These are phyloP conservation scores for Triticum dicoccoides DNA, from an alignment of 176 grass and related monocot genomes.

Conservation along the genomic window DNA sequence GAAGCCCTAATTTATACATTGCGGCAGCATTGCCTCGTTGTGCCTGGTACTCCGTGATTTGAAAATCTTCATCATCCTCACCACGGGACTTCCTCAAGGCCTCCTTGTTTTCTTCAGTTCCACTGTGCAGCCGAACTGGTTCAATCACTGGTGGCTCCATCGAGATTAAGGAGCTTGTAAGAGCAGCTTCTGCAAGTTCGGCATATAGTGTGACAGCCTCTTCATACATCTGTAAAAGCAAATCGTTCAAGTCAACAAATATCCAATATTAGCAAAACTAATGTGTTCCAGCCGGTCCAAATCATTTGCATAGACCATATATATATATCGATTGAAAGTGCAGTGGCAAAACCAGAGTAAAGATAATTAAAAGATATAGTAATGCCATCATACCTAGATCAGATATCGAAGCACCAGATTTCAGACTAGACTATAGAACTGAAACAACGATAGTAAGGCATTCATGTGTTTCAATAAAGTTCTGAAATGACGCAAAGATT, in stretches of 20 bases:
- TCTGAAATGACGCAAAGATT: background rate
- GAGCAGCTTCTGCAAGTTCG: conserved; percentile 87
- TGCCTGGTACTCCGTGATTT: conserved; percentile 95
- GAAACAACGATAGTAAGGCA: background rate
- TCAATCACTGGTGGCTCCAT: conserved; percentile 89
- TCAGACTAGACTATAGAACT: background rate
- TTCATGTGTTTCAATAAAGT: background rate
- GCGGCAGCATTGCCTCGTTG: conserved; percentile 67
- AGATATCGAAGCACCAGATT: background rate
- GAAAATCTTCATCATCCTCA: conserved; percentile 94
- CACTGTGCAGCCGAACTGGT: conserved; percentile 79
- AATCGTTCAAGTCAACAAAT: background rate
- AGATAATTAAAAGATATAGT: background rate
- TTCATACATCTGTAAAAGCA: conserved; percentile 74
- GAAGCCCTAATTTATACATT: conserved; percentile 88
- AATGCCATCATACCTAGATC: background rate
- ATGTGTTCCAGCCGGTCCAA: background rate
- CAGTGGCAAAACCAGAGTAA: background rate
- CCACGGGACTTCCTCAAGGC: conserved; percentile 86
- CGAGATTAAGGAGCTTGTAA: conserved; percentile 89
- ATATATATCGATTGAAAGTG: background rate
- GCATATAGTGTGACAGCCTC: conserved; percentile 87
- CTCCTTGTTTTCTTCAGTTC: conserved; percentile 94
- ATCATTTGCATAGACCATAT: background rate
- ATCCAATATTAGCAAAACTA: background rate